Conservation (phyloP, 768 basidiomycete species). For the Mrakia gelida region DNA sequence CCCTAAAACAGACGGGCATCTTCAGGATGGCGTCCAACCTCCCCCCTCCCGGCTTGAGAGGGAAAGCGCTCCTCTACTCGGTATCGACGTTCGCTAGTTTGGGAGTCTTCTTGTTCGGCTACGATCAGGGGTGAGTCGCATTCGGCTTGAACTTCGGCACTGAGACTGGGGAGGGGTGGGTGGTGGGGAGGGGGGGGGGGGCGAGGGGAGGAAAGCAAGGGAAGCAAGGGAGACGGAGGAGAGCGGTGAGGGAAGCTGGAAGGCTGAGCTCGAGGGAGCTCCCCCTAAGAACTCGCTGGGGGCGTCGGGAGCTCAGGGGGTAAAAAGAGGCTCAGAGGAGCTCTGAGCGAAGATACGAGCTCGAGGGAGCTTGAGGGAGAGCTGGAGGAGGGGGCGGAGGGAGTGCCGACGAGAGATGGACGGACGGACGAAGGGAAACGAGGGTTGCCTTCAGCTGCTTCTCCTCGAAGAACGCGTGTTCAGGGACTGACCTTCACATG, state of each 20-base stretch:
- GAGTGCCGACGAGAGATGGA: too few relatives aligned
- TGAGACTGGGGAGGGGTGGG: too few relatives aligned
- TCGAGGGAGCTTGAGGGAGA: neutral
- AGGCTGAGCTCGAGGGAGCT: too few relatives aligned
- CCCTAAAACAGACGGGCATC: neutral
- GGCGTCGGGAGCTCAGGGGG: too few relatives aligned
- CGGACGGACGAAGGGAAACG: too few relatives aligned
- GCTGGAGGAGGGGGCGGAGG: neutral
- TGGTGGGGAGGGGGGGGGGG: neutral
- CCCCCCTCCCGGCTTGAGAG: neutral
- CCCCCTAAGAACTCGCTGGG: too few relatives aligned
- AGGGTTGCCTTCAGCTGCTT: neutral
- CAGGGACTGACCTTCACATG: neutral
- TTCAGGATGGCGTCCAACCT: neutral
- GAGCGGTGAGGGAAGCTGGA: neutral
- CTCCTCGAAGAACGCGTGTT: neutral
- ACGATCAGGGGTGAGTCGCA: slow-evolving; percentile 23
- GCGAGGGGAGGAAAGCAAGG: neutral
- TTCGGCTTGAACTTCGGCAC: too few relatives aligned
- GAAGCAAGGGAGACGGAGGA: neutral
- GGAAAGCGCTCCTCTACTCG: slow-evolving; percentile 20
- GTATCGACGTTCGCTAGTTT: slow-evolving; percentile 21
- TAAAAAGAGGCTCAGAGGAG: too few relatives aligned
- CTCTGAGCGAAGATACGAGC: too few relatives aligned
- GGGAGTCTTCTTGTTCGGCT: slow-evolving; percentile 27